phyloP scores from a whole-genome alignment of 164 flowering plant species.

The Annona squamosa region DNA sequence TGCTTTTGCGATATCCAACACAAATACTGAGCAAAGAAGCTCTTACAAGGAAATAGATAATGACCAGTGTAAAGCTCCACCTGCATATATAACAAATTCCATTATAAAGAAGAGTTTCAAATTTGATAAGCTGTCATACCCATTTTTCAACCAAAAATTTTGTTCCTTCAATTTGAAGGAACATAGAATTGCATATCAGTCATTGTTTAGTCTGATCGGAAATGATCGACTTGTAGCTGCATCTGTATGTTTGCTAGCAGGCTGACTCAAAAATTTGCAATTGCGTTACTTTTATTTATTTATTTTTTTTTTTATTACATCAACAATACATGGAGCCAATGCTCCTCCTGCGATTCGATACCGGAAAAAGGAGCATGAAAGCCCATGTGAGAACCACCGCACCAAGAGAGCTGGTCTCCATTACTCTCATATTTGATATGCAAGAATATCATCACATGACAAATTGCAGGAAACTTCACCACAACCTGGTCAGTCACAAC shows the following conservation, averaged over 20 bases:
- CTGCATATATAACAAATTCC: not conserved
- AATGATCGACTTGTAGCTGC: not conserved
- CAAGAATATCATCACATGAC: no score
- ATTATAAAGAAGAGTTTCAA: no score
- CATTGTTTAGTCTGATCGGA: not conserved
- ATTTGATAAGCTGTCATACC: no score
- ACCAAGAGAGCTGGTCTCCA: no score
- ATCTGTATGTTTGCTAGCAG: not conserved
- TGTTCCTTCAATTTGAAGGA: not conserved
- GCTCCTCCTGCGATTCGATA: no score
- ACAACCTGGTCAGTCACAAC: no score
- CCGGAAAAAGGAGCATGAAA: no score
- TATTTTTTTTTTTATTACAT: no score
- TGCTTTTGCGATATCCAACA: not conserved
- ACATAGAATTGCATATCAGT: not conserved
- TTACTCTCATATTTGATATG: no score
- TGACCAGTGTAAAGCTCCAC: not conserved
- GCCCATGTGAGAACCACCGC: no score
- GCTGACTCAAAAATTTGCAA: not conserved
- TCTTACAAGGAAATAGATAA: not conserved
- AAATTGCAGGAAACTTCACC: no score
- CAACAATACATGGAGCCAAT: no score
- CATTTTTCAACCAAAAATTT: not conserved
- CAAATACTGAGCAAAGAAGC: not conserved
- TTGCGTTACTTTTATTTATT: not conserved